A percentile compares a stretch with the other conserved stretches of the same genome.
phyloP scores from a whole-genome alignment of 2,329 filamentous ascomycete genomes.

The Fusarium gaditjirri region DNA sequence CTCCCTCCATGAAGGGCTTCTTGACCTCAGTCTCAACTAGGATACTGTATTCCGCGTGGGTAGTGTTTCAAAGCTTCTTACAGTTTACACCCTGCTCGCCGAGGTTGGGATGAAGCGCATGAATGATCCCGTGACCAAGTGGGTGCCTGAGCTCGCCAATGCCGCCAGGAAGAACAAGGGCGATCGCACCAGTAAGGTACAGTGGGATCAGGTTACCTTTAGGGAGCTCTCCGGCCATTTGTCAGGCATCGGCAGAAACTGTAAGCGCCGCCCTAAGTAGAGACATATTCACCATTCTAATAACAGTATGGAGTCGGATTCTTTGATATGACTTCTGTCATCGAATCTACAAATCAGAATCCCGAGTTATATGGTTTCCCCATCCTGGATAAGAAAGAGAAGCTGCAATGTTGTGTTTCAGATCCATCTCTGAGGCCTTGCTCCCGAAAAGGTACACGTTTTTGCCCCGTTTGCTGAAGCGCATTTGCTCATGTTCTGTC shows the following conservation, averaged over 20 bases:
- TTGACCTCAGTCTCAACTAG: background rate
- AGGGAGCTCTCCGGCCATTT: background rate
- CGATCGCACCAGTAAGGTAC: background rate
- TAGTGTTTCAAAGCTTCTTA: background rate
- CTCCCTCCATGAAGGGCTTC: background rate
- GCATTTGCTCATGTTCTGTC: background rate
- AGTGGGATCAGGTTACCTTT: slow-evolving; percentile 10
- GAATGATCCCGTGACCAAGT: slow-evolving; percentile 7
- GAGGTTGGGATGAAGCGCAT: slow-evolving; percentile 7
- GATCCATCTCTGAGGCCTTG: background rate
- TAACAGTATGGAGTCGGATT: background rate
- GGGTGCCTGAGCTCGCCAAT: slow-evolving; percentile 12
- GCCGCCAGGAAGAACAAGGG: background rate
- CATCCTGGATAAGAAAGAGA: background rate
- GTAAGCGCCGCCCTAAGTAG: background rate
- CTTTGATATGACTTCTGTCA: background rate
- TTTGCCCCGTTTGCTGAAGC: fast-evolving
- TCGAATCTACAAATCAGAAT: background rate
- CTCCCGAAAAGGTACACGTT: background rate
- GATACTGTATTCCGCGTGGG: background rate
- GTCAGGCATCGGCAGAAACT: background rate
- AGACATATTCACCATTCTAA: background rate
- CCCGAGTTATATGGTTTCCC: background rate
- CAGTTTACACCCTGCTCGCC: background rate
- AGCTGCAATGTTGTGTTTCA: background rate